Evolutionary conservation across 805 yeast genomes (phyloP).

Genomic region (Barnettozyma californica): DNA sequence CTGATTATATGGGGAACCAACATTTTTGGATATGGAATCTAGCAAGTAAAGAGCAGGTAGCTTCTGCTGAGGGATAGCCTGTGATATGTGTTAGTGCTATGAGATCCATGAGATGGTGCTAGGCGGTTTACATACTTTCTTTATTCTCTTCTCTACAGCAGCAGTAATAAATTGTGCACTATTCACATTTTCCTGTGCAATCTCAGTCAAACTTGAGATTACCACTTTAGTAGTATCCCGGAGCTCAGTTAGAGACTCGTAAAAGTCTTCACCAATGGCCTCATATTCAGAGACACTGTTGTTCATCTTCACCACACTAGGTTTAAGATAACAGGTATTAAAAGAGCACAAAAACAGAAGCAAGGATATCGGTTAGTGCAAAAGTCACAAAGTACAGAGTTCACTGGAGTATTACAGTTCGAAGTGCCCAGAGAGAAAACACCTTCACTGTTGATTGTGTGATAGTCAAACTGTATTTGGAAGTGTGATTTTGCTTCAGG

Average conservation of each 20-base stretch:
- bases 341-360: neutral
- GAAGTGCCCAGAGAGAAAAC: neutral
- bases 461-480: neutral
- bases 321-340: neutral
- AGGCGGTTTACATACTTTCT: constrained; percentile 36
- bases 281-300: constrained; percentile 15
- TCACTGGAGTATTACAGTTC: neutral
- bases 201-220: constrained; percentile 73
- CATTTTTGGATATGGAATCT: constrained; percentile 88
- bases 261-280: constrained; percentile 51
- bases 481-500: neutral
- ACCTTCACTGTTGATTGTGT: neutral
- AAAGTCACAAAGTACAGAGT: neutral
- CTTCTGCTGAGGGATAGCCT: constrained; percentile 77
- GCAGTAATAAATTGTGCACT: constrained; percentile 73
- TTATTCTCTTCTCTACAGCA: constrained; percentile 70
- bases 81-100: constrained; percentile 9
- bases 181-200: constrained; percentile 80
- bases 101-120: neutral
- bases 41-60: constrained; percentile 77
- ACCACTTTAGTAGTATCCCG: constrained; percentile 89
- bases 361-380: neutral
- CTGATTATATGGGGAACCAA: constrained; percentile 85
- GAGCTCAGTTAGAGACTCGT: constrained; percentile 63
- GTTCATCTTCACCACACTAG: neutral